Conservation (phyloP, 2,329 filamentous ascomycete genomes). For the Cercospora nicotianae region DNA sequence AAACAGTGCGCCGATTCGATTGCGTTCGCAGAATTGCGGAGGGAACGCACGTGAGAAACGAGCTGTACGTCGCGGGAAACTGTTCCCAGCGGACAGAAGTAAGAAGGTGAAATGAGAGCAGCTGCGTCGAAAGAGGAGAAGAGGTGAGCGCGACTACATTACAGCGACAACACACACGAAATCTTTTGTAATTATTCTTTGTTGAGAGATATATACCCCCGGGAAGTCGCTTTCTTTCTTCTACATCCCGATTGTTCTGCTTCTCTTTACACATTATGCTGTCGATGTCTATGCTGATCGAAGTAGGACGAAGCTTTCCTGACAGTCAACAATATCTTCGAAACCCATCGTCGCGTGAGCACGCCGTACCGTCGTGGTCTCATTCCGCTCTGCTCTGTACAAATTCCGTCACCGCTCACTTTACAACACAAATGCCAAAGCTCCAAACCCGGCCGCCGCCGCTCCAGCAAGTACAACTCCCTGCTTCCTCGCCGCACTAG, state of each 20-base stretch:
- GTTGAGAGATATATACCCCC: constrained; percentile 2
- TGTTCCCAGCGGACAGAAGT: background rate
- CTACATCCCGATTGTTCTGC: background rate
- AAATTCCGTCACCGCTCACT: background rate
- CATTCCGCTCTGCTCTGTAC: background rate
- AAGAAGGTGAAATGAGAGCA: background rate
- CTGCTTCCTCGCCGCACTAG: constrained; percentile 3
- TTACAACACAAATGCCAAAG: constrained; percentile 17
- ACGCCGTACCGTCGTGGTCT: background rate
- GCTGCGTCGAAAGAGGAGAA: background rate
- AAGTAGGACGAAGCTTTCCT: background rate
- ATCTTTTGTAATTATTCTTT: constrained; percentile 1
- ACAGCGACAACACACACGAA: background rate
- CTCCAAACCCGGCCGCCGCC: constrained; percentile 14
- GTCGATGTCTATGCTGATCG: background rate
- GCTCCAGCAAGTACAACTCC: constrained; percentile 3
- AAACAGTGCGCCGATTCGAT: constrained; percentile 5
- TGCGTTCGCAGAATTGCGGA: background rate
- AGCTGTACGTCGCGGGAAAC: background rate
- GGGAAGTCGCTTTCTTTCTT: background rate
- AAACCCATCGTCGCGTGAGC: background rate
- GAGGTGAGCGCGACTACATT: background rate
- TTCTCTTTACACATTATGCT: constrained; percentile 2
- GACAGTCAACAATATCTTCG: background rate
- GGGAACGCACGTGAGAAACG: background rate